Conservation (phyloP, 306 rosid genomes). For the Castanea mollissima region DNA sequence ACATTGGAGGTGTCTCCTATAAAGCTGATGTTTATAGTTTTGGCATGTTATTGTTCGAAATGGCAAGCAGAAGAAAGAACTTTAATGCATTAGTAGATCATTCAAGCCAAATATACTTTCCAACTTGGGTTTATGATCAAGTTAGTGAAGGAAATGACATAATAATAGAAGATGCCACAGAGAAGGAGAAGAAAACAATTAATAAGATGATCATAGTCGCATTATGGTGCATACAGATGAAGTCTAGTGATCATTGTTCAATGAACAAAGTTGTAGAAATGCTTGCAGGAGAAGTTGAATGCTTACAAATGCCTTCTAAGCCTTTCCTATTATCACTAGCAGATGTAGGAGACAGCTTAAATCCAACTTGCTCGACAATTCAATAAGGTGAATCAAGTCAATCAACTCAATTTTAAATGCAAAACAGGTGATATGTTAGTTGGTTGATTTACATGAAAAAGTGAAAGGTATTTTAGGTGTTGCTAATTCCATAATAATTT, state of each 20-base stretch:
- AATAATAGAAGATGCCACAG: slow-evolving; percentile 2
- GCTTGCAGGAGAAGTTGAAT: slow-evolving; percentile 23
- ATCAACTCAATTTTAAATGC: background rate
- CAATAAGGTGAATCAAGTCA: background rate
- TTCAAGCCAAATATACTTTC: too few species aligned
- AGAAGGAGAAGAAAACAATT: slow-evolving; percentile 1
- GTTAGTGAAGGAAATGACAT: background rate
- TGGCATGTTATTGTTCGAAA: too few species aligned
- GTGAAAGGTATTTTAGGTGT: too few species aligned
- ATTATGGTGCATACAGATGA: slow-evolving; percentile 43
- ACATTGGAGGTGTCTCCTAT: too few species aligned
- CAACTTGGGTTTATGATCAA: too few species aligned
- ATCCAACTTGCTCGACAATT: too few species aligned
- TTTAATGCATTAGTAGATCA: too few species aligned
- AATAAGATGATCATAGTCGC: slow-evolving; percentile 32
- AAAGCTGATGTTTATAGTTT: too few species aligned
- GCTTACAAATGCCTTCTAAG: slow-evolving; percentile 27
- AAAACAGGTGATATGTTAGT: too few species aligned
- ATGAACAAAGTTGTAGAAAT: slow-evolving; percentile 29
- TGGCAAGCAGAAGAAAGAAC: too few species aligned
- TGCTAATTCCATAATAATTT: too few species aligned
- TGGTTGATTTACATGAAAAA: too few species aligned
- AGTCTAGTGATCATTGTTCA: slow-evolving; percentile 23
- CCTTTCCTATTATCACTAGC: slow-evolving; percentile 18
- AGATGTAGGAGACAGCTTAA: background rate